Percentiles rank a stretch among this genome's conserved stretches.
These are phyloP conservation scores for Didymella pinodella DNA, from an alignment of 2,329 filamentous ascomycete genomes.

Conservation along the genomic window DNA sequence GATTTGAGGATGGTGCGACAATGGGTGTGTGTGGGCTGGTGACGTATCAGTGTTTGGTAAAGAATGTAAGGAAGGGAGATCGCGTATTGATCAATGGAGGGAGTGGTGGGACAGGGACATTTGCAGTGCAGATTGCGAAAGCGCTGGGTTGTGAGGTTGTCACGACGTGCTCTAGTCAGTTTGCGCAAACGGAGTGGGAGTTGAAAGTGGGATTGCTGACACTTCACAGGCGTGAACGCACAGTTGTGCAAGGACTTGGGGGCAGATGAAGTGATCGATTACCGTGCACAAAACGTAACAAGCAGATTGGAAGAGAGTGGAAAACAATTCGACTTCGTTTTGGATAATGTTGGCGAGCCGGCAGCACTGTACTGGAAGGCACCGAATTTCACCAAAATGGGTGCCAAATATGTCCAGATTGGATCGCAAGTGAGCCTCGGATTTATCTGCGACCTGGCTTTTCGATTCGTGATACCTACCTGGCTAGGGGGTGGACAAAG, in stretches of 20 bases:
- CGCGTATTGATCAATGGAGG: conserved; percentile 70
- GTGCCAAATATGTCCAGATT: conserved; percentile 32
- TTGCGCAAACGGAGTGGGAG: not conserved
- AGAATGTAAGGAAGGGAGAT: conserved; percentile 46
- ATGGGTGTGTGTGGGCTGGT: conserved; percentile 34
- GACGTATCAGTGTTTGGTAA: conserved; percentile 31
- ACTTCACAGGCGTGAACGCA: conserved; percentile 55
- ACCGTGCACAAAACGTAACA: conserved; percentile 58
- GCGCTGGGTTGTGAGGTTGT: conserved; percentile 65
- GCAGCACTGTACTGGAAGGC: conserved; percentile 32
- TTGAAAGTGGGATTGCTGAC: not conserved
- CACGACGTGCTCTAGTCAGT: conserved; percentile 61
- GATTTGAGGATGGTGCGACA: conserved; percentile 27
- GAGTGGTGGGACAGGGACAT: conserved; percentile 67
- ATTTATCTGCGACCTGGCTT: conserved; percentile 27
- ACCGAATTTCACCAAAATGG: conserved; percentile 24
- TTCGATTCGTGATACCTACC: conserved; percentile 34
- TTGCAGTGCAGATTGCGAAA: conserved; percentile 69
- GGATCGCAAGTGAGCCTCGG: conserved; percentile 29
- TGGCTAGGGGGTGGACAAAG: conserved; percentile 60
- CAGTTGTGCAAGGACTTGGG: conserved; percentile 65
- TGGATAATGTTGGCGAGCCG: conserved; percentile 63
- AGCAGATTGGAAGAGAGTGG: conserved; percentile 54
- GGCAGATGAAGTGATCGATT: conserved; percentile 69
- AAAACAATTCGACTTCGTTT: conserved; percentile 59